These are phyloP conservation scores for Pharus latifolius DNA, from an alignment of 176 grass and related monocot species.

Conservation along the genomic window DNA sequence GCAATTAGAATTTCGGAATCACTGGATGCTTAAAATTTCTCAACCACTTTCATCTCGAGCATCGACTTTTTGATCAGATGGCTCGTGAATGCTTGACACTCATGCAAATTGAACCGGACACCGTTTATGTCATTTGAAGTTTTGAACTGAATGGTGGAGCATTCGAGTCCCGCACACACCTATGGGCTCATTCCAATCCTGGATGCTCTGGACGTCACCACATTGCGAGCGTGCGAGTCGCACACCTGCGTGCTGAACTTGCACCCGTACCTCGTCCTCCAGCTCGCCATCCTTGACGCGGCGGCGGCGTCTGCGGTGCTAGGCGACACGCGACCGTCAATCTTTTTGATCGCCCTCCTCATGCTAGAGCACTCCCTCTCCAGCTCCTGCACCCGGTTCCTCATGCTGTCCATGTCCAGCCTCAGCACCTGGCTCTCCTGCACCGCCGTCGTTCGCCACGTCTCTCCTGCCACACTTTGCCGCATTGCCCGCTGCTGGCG, in stretches of 20 bases:
- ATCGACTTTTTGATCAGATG: not conserved
- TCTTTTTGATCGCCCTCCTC: conserved; percentile 61
- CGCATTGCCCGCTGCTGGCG: not conserved
- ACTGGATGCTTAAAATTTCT: not conserved
- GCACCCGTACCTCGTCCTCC: conserved; percentile 56
- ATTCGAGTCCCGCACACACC: not conserved
- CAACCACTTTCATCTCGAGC: not conserved
- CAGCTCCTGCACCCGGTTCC: conserved; percentile 59
- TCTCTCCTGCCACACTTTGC: not conserved
- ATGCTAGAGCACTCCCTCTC: conserved; percentile 84
- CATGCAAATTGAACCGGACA: too few species aligned
- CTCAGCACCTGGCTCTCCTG: conserved; percentile 59
- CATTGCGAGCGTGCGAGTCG: conserved; percentile 71
- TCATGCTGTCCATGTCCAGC: conserved; percentile 84
- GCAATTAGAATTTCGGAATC: not conserved
- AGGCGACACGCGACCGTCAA: conserved; percentile 29
- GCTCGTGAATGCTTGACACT: too few species aligned
- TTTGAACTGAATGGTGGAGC: not conserved
- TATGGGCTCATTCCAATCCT: conserved; percentile 64
- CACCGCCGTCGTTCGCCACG: conserved; percentile 24
- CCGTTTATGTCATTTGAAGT: too few species aligned
- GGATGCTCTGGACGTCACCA: conserved; percentile 52
- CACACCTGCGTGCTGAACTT: conserved; percentile 89
- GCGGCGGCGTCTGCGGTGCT: not conserved
- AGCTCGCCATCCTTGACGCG: not conserved